phyloP scores from a whole-genome alignment of 768 basidiomycete species.

The Suillus hirtellus region DNA sequence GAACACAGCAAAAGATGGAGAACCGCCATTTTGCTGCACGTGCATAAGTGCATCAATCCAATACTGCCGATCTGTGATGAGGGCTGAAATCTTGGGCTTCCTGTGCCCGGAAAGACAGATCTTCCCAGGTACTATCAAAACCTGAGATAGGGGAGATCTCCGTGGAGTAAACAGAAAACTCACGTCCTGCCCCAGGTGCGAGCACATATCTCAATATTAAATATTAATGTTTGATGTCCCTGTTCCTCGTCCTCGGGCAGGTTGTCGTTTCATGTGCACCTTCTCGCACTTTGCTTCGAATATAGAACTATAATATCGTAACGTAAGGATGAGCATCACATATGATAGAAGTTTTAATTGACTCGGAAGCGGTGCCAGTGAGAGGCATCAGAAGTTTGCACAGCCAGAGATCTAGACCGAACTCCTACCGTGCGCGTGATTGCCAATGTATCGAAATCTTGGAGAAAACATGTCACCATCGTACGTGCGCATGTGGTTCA shows the following conservation, averaged over 20 bases:
- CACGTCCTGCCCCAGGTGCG: neutral
- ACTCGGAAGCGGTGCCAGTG: no score
- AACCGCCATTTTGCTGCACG: neutral
- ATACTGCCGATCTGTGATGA: neutral
- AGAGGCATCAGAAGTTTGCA: no score
- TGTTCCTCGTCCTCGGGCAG: neutral
- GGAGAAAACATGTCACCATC: no score
- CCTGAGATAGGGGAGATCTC: neutral
- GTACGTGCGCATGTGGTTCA: no score
- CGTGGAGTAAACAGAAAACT: neutral
- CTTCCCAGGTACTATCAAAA: neutral
- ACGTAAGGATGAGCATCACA: neutral
- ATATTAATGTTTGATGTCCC: neutral
- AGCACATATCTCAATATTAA: neutral
- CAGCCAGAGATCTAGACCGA: no score
- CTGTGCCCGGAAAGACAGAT: neutral
- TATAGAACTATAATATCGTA: neutral
- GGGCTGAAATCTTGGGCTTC: no score
- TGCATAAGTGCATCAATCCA: neutral
- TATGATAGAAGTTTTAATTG: no score
- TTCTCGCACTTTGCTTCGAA: neutral
- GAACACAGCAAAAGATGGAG: neutral
- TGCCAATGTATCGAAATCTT: no score
- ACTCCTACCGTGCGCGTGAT: no score
- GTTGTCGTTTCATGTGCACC: neutral